Evolutionary conservation across 106 monocot species (phyloP), one percentile per base, ranked within the genome.

Genomic region (Dendrobium officinale): DNA sequence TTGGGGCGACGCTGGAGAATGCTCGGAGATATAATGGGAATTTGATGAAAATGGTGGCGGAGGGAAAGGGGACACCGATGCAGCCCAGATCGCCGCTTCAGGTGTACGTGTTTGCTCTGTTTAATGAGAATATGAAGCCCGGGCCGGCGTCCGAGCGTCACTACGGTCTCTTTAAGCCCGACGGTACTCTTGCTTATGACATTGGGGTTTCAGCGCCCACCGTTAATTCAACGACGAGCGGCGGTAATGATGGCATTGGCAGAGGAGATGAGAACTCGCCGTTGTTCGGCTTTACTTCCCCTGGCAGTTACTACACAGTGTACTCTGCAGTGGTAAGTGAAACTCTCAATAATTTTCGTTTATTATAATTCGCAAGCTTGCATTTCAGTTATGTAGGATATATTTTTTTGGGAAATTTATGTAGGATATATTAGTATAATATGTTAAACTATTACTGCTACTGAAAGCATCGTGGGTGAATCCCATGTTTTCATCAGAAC

Each of bases 121-220:
- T 77, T 27, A 77, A 77, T 27, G 77, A 77, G 77, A 77, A 77
- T 13, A 49, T 77, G 75, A 75, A 78, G 78, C 78, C 78, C 9
- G 78, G 54, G 29, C 78, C 78, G 40, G 33, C 78, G 13, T 78
- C 55, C 55, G 78, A 78, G 78, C 45, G 78, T 16, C 78, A 78
- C 40, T 78, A 78, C 40, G 78, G 78, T 33, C 33, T 78, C 58
- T 78, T 56, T 37, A 56, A 78, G 15, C 78, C 78, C 24, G 78
- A 78, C 15, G 51, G 51, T 16, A 51, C 51, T 51, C 51, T 51
- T 24, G 49, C 77, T 19, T 77, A 77, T 54, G 54, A 77, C 51
- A n/a, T 77, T 26, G 77, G 77, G 3, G 49, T 77, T 4, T 20
- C 41, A 13, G n/a, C 11, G 26, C 24, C 20, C 1, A 22, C 26